Evolutionary conservation across 2,329 filamentous ascomycete genomes (phyloP), one percentile per base, ranked within the genome.

Genomic region (Neonectria neomacrospora): DNA sequence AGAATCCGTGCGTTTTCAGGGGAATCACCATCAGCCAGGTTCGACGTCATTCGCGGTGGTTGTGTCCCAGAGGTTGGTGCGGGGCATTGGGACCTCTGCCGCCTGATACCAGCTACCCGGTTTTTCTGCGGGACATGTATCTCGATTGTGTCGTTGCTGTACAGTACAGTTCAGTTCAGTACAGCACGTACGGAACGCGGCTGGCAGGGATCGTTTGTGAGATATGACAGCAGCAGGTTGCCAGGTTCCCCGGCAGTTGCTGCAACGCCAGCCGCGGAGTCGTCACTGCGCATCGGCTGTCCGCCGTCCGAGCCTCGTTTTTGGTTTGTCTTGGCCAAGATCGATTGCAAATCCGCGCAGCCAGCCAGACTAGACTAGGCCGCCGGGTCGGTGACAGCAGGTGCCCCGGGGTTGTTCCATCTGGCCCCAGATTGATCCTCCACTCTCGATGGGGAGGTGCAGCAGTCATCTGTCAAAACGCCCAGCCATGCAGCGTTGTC

Each of bases 101-200:
- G 55, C 68, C 26, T 39, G 28, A 65, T 57, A 48, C 63, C 57
- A 67, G 59, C 54, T 63, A 65, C 59, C 58, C 63, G 54, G 61
- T 60, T 28, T 60, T 28, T 52, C 53, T 53, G 58, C 62, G 26
- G 55, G 37, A 41, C 26, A 50, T 67, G 54, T 53, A 71, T 71
- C 67, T 72, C 61, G 69, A 71, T n/a, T n/a, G n/a, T n/a, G n/a
- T n/a, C n/a, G n/a, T n/a, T 26, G 7, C 16, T 45, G 22, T 12
- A n/a, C 42, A 16, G 20, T n/a, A 23, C 23, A 14, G 23, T n/a
- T 26, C 18, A 14, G 42, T 20, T 14, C 30, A 18, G 30, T 18
- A 5, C 30, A 56, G 41, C 4, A 37, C 14, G 41, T 4, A 37
- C 14, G 32, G 14, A 7, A 37, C 32, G 32, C 5, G 12, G 32